A percentile compares a stretch with the other conserved stretches of the same genome.
These are phyloP conservation scores for Trichoderma polysporum DNA, from an alignment of 2,329 filamentous ascomycete species.

Conservation along the genomic window DNA sequence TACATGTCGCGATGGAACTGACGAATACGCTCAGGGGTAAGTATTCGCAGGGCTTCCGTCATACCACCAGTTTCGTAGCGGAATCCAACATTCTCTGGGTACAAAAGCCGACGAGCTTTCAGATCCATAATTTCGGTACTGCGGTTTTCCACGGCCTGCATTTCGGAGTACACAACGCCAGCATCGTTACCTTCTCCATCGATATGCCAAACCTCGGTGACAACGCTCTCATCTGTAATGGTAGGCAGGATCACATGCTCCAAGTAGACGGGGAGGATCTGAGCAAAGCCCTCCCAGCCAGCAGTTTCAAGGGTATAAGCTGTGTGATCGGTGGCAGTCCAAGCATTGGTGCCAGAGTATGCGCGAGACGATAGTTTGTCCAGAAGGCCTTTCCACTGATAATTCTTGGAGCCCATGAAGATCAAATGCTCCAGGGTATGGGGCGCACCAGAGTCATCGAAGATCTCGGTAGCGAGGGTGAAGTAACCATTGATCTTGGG, in stretches of 20 bases:
- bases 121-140: slow-evolving; percentile 86
- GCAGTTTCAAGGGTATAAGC: slow-evolving; percentile 94
- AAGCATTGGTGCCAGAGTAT: slow-evolving; percentile 93
- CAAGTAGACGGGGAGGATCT: slow-evolving; percentile 90
- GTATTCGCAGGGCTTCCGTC: slow-evolving; percentile 83
- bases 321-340: slow-evolving; percentile 95
- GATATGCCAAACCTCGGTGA: slow-evolving; percentile 95
- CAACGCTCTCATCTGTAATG: slow-evolving; percentile 86
- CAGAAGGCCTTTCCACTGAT: slow-evolving; percentile 90
- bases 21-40: slow-evolving; percentile 89
- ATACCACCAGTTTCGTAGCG: slow-evolving; percentile 98
- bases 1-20: slow-evolving; percentile 97
- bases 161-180: slow-evolving; percentile 96
- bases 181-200: slow-evolving; percentile 93
- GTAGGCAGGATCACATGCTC: slow-evolving; percentile 92
- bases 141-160: slow-evolving; percentile 92
- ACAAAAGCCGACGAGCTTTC: slow-evolving; percentile 73
- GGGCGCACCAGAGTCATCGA: slow-evolving; percentile 92
- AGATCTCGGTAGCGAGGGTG: slow-evolving; percentile 92
- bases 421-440: slow-evolving; percentile 81
- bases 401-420: slow-evolving; percentile 90
- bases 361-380: slow-evolving; percentile 92
- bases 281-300: slow-evolving; percentile 94
- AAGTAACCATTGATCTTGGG: slow-evolving; percentile 97
- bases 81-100: slow-evolving; percentile 87